These are phyloP conservation scores for Phytophthora citrophthora DNA, from an alignment of 352 stramenopile species.

Conservation along the genomic window DNA sequence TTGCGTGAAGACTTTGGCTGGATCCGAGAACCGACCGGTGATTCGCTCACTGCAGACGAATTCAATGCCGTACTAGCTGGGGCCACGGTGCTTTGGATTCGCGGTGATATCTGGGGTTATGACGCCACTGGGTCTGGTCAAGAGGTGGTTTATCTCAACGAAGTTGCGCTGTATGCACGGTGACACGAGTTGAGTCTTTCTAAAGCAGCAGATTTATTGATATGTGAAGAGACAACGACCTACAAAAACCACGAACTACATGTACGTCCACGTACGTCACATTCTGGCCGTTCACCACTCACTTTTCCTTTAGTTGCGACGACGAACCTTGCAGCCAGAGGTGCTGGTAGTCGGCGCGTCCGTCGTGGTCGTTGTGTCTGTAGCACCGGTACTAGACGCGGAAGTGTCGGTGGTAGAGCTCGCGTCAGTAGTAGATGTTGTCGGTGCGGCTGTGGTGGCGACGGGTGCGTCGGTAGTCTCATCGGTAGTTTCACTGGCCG, in stretches of 20 bases:
- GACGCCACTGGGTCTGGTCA: conserved; percentile 51
- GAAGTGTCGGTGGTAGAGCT: not conserved
- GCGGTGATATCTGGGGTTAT: conserved; percentile 71
- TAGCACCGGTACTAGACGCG: conserved; percentile 1
- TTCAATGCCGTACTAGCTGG: conserved; percentile 44
- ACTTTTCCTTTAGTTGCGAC: conserved; percentile 25
- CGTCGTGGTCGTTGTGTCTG: conserved; percentile 5
- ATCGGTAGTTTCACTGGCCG: conserved; percentile 2
- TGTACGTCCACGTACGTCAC: conserved; percentile 2
- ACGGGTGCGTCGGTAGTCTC: conserved; percentile 9
- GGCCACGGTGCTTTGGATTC: conserved; percentile 59
- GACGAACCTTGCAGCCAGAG: conserved; percentile 40
- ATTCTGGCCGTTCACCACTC: not conserved
- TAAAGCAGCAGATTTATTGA: conserved; percentile 27
- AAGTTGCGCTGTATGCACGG: conserved; percentile 52
- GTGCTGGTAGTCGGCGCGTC: conserved; percentile 30
- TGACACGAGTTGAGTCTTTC: conserved; percentile 20
- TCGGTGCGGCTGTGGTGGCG: conserved; percentile 7
- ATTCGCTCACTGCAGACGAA: conserved; percentile 22
- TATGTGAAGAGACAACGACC: not conserved
- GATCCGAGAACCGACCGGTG: conserved; percentile 61
- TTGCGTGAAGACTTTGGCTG: conserved; percentile 81
- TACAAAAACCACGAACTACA: conserved; percentile 17
- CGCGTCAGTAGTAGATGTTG: not conserved
- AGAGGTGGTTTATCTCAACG: conserved; percentile 79